phyloP scores from a whole-genome alignment of 148 eudicot species.

The Rhododendron simsii region DNA sequence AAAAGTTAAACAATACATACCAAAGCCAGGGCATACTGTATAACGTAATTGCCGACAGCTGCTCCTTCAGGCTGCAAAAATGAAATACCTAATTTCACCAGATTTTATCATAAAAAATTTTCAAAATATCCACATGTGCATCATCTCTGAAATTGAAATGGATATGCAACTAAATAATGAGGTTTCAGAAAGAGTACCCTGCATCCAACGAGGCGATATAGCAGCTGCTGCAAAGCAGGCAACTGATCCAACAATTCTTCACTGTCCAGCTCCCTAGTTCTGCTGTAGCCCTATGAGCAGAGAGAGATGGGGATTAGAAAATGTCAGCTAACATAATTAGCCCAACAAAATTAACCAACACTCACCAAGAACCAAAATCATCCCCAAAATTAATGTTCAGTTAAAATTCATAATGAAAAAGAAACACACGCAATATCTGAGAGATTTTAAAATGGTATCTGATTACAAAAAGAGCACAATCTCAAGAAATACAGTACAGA shows the following conservation, averaged over 20 bases:
- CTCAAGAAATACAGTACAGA: not conserved
- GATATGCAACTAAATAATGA: not conserved
- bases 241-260: slow-evolving; percentile 84
- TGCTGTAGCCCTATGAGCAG: slow-evolving; percentile 67
- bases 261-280: slow-evolving; percentile 80
- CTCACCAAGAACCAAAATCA: not conserved
- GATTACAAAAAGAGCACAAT: not conserved
- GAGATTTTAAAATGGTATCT: not conserved
- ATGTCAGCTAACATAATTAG: not conserved
- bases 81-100: slow-evolving; percentile 5
- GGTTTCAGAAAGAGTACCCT: slow-evolving; percentile 46
- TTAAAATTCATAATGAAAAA: not conserved
- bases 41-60: slow-evolving; percentile 78
- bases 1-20: slow-evolving; percentile 34
- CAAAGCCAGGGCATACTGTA: slow-evolving; percentile 99
- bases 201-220: slow-evolving; percentile 88
- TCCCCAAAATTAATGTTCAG: not conserved
- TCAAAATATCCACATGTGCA: not conserved
- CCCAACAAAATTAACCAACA: not conserved
- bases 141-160: not conserved
- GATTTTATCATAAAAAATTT: not conserved
- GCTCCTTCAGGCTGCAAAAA: slow-evolving; percentile 94
- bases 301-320: slow-evolving; percentile 9
- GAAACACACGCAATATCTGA: too few species aligned
- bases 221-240: slow-evolving; percentile 88